Base-by-base conservation (phyloP, 768 basidiomycete genomes). In the Chalciporus sphaerocephalus region DNA sequence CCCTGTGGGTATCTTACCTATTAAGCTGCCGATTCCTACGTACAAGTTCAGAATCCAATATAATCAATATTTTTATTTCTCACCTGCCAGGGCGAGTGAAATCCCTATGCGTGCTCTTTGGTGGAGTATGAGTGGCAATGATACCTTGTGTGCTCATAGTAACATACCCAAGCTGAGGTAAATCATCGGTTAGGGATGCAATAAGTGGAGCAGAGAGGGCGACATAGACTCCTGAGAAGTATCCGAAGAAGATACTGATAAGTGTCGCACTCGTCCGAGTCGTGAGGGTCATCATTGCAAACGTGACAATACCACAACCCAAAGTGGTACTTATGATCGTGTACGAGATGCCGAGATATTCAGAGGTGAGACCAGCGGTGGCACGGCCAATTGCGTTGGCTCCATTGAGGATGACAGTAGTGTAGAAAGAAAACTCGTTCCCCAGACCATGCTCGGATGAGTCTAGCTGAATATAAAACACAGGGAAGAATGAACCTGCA, bases 401-500 rank as follows among this genome's bases (percentile, higher is more conserved):
- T 6, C 54, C 66, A 39, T 68, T 67, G 54, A 74, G 56, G 23
- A 72, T 68, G 7, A 72, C 56, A 20, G 71, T 54, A 38, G 71
- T 73, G 52, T 81, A 81, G 54, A 83, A 83, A 1, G 81, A 75
- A 11, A 83, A 64, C 21, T 53, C 58, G 16, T 66, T 54, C 12
- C 66, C 60, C 23, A 80, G 61, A 2, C 74, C 74, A 45, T 77
- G 74, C 44, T 68, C 66, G 24, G 74, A 69, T 7, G 80, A 72
- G 42, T 78, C 73, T 12, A 82, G 64, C 46, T 83, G 82, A 15
- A 83, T 61, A 53, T 77, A 83, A 58, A 79, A 81, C 27, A 77
- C 67, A 0, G 76, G 75, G 38, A 73, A 75, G 49, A 71, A 79
- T 11, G 76, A 47, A 2, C 58, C 58, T n/a, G 59, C 58, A 9